Evolutionary conservation across 192 early-diverging fungal species (phyloP).

Genomic region (Gorgonomyces haynaldii): DNA sequence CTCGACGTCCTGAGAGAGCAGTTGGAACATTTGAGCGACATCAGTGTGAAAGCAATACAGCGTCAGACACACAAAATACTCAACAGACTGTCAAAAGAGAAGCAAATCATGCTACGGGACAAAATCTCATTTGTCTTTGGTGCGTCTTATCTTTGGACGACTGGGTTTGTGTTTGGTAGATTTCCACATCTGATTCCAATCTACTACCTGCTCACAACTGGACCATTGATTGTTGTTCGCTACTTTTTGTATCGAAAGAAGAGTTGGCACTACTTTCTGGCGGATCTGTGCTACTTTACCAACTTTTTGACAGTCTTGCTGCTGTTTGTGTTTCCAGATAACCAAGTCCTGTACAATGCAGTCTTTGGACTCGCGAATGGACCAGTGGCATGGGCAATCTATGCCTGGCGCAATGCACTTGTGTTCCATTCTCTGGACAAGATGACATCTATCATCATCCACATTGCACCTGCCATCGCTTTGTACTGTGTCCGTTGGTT

Average conservation of each 20-base stretch:
- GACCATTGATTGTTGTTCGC: slow-evolving; percentile 29
- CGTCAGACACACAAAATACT: too few relatives aligned
- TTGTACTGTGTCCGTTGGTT: slow-evolving; percentile 51
- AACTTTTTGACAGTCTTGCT: slow-evolving; percentile 42
- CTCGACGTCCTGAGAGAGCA: too few relatives aligned
- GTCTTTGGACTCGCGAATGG: slow-evolving; percentile 40
- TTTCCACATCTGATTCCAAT: slow-evolving; percentile 43
- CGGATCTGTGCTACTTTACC: slow-evolving; percentile 45
- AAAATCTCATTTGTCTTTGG: slow-evolving; percentile 57
- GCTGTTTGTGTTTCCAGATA: slow-evolving; percentile 35
- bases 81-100: too few relatives aligned
- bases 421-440: slow-evolving; percentile 58
- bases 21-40: too few relatives aligned
- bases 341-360: slow-evolving; percentile 23
- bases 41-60: too few relatives aligned
- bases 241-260: slow-evolving; percentile 42
- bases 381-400: slow-evolving; percentile 54
- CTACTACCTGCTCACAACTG: slow-evolving; percentile 37
- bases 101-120: slow-evolving; percentile 27
- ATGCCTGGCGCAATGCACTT: slow-evolving; percentile 36
- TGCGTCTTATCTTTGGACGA: slow-evolving; percentile 51
- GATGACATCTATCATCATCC: slow-evolving; percentile 44
- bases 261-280: slow-evolving; percentile 49
- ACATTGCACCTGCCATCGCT: slow-evolving; percentile 49
- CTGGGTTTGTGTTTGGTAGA: slow-evolving; percentile 33